phyloP scores from a whole-genome alignment of 306 rosid genomes.

The Phaseolus lunatus region DNA sequence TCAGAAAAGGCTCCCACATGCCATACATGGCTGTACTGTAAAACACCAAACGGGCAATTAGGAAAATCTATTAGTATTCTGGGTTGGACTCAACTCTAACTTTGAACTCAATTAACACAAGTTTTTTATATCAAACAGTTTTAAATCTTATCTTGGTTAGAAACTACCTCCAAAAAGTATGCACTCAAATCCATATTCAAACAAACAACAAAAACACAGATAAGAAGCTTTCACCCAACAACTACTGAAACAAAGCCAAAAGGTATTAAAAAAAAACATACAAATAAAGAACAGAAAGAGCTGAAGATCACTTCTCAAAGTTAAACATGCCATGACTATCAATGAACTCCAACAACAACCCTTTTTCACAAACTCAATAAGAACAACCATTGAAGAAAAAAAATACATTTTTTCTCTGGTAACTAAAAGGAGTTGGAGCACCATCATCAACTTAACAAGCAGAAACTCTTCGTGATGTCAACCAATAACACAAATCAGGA shows the following conservation, averaged over 20 bases:
- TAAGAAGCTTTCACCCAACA: background rate
- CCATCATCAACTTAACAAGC: constrained; percentile 24
- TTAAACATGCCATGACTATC: background rate
- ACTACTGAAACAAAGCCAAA: constrained; percentile 34
- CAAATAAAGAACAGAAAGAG: constrained; percentile 30
- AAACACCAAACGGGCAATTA: constrained; percentile 15
- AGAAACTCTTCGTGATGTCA: background rate
- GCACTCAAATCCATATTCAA: constrained; percentile 12
- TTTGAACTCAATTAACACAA: constrained; percentile 5
- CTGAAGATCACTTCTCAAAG: constrained; percentile 5
- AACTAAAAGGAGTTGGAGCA: constrained; percentile 33
- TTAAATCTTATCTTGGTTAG: constrained; percentile 10
- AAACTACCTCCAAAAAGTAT: background rate
- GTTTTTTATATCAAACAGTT: background rate
- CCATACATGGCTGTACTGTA: background rate
- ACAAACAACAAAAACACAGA: constrained; percentile 2
- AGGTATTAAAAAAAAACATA: background rate
- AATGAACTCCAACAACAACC: constrained; percentile 20
- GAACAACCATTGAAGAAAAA: background rate
- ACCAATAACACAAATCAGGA: background rate
- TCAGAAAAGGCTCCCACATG: constrained; percentile 30
- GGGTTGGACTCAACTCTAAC: background rate
- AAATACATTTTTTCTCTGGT: background rate
- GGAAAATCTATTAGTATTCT: constrained; percentile 1
- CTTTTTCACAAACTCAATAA: constrained; percentile 30